A percentile compares a stretch with the other conserved stretches of the same genome.
Conservation (phyloP, 164 flowering plant genomes). For the Vitis cinerea region DNA sequence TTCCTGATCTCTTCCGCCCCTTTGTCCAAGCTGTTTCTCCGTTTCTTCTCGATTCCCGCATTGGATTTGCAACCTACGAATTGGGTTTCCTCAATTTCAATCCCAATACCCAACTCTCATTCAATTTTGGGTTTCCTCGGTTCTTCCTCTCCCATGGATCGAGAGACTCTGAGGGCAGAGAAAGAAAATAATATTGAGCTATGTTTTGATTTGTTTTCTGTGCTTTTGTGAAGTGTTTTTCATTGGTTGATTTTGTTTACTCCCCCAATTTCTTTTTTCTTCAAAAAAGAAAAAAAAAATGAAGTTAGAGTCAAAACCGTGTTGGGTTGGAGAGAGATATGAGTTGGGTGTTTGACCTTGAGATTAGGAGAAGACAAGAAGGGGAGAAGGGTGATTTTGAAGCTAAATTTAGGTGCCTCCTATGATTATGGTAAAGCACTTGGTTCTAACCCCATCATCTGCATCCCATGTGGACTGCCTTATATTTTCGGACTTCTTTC, state of each 20-base stretch:
- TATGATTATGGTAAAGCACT: constrained; percentile 16
- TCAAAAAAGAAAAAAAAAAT: not conserved
- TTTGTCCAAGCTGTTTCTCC: constrained; percentile 1
- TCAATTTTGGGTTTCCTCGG: not conserved
- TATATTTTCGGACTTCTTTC: not conserved
- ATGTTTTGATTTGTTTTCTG: constrained; percentile 6
- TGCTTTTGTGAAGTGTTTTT: not conserved
- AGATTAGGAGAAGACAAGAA: not conserved
- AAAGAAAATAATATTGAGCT: not conserved
- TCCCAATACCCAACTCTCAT: not conserved
- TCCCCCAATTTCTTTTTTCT: not conserved
- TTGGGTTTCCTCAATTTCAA: not conserved
- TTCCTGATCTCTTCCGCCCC: constrained; percentile 12
- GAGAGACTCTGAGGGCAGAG: not conserved
- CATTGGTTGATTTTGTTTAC: constrained; percentile 12
- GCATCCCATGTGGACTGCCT: not conserved
- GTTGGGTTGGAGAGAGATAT: constrained; percentile 9
- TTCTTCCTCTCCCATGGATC: constrained; percentile 12
- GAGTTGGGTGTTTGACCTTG: constrained; percentile 19
- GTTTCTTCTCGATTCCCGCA: constrained; percentile 24
- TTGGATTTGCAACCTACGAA: constrained; percentile 12
- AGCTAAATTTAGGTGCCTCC: constrained; percentile 21
- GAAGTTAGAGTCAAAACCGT: constrained; percentile 21
- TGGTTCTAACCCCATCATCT: not conserved
- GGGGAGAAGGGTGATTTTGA: not conserved